phyloP scores from a whole-genome alignment of 2,329 filamentous ascomycete genomes.

The Bertia moriformis region DNA sequence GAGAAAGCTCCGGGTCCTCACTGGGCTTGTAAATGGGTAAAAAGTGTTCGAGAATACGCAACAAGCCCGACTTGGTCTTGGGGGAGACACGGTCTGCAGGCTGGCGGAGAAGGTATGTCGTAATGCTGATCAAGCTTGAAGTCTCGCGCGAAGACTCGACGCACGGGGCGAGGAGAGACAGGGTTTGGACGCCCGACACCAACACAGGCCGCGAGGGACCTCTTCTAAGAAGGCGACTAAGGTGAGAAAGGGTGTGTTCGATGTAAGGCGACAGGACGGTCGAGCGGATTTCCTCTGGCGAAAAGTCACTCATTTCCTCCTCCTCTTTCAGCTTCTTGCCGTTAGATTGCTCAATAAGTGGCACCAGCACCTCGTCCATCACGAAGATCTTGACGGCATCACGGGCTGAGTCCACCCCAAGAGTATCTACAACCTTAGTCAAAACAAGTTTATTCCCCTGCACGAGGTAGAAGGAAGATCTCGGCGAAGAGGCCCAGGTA shows the following conservation, averaged over 20 bases:
- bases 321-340: constrained; percentile 16
- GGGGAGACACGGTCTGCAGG: constrained; percentile 49
- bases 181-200: constrained; percentile 29
- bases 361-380: constrained; percentile 40
- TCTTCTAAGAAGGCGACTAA: constrained; percentile 12
- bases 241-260: constrained; percentile 24
- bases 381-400: constrained; percentile 54
- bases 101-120: constrained; percentile 46
- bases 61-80: constrained; percentile 44
- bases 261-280: constrained; percentile 22
- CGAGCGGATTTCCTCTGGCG: constrained; percentile 15
- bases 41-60: constrained; percentile 49
- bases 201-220: constrained; percentile 34
- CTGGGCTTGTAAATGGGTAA: constrained; percentile 38
- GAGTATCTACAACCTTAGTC: constrained; percentile 36
- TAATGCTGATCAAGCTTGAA: constrained; percentile 44
- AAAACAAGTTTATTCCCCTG: constrained; percentile 34
- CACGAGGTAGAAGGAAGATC: constrained; percentile 30
- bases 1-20: constrained; percentile 30
- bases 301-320: constrained; percentile 18
- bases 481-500: constrained; percentile 41
- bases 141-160: constrained; percentile 39
- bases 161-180: constrained; percentile 39
- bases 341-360: constrained; percentile 25
- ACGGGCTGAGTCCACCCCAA: constrained; percentile 43